A percentile compares a stretch with the other conserved stretches of the same genome.
Conservation (phyloP, 2,329 filamentous ascomycete genomes). For the Neurospora sp. region DNA sequence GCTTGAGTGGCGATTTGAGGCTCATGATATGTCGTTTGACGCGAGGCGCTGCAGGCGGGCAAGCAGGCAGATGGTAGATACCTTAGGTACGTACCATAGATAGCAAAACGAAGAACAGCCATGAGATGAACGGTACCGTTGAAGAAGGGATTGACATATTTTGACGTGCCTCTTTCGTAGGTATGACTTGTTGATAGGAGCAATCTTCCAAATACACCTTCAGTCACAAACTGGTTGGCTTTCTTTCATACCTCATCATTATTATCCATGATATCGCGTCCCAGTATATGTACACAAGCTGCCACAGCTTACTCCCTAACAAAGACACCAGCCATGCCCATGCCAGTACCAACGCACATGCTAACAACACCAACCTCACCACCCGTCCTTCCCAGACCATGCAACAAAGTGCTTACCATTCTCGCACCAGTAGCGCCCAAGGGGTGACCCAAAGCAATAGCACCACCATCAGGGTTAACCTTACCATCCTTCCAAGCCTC, state of each 20-base stretch:
- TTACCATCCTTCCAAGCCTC: slow-evolving; percentile 30
- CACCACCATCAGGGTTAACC: slow-evolving; percentile 87
- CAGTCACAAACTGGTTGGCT: neutral
- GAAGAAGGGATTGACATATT: neutral
- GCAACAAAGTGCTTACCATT: slow-evolving; percentile 62
- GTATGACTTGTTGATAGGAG: neutral
- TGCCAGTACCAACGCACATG: slow-evolving; percentile 83
- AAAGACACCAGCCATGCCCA: slow-evolving; percentile 47
- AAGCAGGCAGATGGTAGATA: too few species aligned
- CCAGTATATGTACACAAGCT: neutral
- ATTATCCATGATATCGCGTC: neutral
- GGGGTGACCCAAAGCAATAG: slow-evolving; percentile 88
- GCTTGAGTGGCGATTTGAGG: too few species aligned
- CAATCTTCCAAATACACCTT: neutral
- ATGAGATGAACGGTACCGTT: neutral
- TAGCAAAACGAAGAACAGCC: too few species aligned
- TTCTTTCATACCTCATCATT: neutral
- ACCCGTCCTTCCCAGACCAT: slow-evolving; percentile 57
- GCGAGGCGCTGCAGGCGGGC: too few species aligned
- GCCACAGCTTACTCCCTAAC: slow-evolving; percentile 19
- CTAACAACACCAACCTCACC: slow-evolving; percentile 75
- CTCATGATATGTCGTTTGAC: too few species aligned
- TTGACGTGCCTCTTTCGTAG: neutral
- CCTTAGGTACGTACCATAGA: too few species aligned
- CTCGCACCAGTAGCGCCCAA: slow-evolving; percentile 80